Evolutionary conservation across 2,329 filamentous ascomycete genomes (phyloP).

Genomic region (Moelleriella libera): DNA sequence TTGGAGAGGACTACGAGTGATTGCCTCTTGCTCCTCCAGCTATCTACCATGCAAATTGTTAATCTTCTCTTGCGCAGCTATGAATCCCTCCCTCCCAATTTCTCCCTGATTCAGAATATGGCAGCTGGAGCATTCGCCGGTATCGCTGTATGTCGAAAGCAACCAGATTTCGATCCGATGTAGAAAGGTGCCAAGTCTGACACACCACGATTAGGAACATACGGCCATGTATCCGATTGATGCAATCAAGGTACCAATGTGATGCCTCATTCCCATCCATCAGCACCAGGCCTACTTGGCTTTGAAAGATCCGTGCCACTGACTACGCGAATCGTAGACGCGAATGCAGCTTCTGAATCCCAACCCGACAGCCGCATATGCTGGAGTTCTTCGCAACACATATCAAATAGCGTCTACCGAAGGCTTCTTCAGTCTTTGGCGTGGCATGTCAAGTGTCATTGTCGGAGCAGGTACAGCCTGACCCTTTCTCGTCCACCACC

Average conservation of each 20-base stretch:
- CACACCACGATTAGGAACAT: conserved; percentile 54
- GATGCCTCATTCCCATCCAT: not conserved
- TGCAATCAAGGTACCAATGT: conserved; percentile 67
- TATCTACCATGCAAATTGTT: not conserved
- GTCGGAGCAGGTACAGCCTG: conserved; percentile 65
- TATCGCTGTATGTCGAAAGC: conserved; percentile 58
- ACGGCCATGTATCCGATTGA: conserved; percentile 99
- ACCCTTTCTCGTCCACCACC: conserved; percentile 1
- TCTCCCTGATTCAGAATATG: conserved; percentile 91
- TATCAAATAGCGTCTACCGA: conserved; percentile 85
- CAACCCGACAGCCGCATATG: conserved; percentile 66
- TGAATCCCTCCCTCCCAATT: conserved; percentile 87
- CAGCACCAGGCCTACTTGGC: too few relatives aligned
- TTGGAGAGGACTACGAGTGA: conserved; percentile 55
- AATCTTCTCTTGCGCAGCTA: conserved; percentile 38
- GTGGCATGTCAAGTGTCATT: conserved; percentile 91
- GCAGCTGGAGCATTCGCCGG: conserved; percentile 90
- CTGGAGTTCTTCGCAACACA: conserved; percentile 81
- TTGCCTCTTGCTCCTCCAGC: not conserved
- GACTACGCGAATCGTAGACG: conserved; percentile 44
- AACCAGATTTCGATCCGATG: too few relatives aligned
- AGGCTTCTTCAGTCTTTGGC: conserved; percentile 84
- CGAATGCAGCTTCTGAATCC: conserved; percentile 96
- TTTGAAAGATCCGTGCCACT: conserved; percentile 2
- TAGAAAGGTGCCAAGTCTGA: too few relatives aligned